A percentile compares a stretch with the other conserved stretches of the same genome.
Evolutionary conservation across 106 monocot genomes (phyloP).

Genomic region (Iris macrosiphon): DNA sequence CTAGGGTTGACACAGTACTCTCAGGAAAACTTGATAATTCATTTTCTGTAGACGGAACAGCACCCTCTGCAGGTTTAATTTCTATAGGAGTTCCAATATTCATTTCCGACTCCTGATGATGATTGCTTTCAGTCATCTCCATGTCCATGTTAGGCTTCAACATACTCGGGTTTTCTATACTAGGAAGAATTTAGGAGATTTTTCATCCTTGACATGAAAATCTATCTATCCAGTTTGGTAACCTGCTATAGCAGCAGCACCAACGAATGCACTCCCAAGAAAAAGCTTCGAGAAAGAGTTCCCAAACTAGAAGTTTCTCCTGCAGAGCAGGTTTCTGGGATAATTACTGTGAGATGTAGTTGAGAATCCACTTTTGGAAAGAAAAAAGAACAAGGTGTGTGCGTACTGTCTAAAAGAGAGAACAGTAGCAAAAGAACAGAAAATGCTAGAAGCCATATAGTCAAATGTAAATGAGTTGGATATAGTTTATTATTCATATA

Average conservation of each 20-base stretch:
- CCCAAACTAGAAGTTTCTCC: conserved; percentile 21
- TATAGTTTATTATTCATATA: no score
- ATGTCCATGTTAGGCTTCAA: conserved; percentile 18
- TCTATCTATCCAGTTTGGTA: conserved; percentile 46
- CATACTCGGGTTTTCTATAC: conserved; percentile 10
- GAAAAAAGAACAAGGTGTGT: conserved; percentile 38
- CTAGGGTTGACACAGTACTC: conserved; percentile 1
- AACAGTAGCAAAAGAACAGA: background rate
- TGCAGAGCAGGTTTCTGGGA: conserved; percentile 20
- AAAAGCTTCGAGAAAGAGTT: conserved; percentile 27
- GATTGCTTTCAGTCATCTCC: conserved; percentile 11
- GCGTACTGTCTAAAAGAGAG: background rate
- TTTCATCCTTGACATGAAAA: conserved; percentile 21
- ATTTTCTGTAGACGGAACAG: conserved; percentile 17
- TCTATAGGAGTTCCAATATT: conserved; percentile 14
- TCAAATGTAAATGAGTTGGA: no score
- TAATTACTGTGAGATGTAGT: conserved; percentile 19
- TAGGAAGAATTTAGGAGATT: conserved; percentile 14
- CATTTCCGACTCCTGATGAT: conserved; percentile 6
- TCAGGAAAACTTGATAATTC: conserved; percentile 11
- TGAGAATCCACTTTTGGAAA: conserved; percentile 38
- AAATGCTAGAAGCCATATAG: background rate
- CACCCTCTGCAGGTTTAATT: conserved; percentile 5
- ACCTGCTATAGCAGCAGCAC: conserved; percentile 36
- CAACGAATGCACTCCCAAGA: conserved; percentile 44